Conservation (phyloP, 2,329 filamentous ascomycete species). For the Fusarium nelsonii region DNA sequence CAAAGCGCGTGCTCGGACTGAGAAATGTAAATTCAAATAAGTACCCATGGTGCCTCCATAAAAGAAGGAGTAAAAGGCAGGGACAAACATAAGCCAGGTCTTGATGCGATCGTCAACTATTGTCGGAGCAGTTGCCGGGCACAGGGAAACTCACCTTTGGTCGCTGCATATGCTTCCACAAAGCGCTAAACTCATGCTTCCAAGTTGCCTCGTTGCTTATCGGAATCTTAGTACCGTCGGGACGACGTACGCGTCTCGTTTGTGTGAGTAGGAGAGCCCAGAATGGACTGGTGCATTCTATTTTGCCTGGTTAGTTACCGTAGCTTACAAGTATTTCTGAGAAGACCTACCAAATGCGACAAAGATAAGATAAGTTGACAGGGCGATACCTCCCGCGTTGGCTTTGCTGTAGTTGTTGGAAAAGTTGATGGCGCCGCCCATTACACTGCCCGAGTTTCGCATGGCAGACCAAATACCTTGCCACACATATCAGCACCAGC, state of each 20-base stretch:
- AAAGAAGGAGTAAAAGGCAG: conserved; percentile 12
- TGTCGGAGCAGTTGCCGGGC: accelerated
- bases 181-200: background rate
- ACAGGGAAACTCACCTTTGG: background rate
- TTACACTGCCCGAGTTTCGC: conserved; percentile 1
- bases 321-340: accelerated
- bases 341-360: background rate
- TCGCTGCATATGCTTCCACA: conserved; percentile 3
- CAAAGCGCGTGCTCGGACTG: background rate
- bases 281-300: background rate
- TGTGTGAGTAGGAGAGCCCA: background rate
- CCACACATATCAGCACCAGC: background rate
- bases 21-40: background rate
- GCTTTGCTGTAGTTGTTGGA: conserved; percentile 5
- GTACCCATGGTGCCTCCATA: conserved; percentile 11
- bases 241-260: background rate
- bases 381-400: background rate
- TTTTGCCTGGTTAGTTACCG: accelerated
- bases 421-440: conserved; percentile 7
- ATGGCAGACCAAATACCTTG: conserved; percentile 4
- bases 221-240: background rate
- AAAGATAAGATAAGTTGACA: conserved; percentile 5
- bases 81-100: conserved; percentile 1
- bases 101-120: background rate
- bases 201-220: background rate